Evolutionary conservation across 1,284 basidiomycete genomes (phyloP).

Genomic region (Hemileia vastatrix): DNA sequence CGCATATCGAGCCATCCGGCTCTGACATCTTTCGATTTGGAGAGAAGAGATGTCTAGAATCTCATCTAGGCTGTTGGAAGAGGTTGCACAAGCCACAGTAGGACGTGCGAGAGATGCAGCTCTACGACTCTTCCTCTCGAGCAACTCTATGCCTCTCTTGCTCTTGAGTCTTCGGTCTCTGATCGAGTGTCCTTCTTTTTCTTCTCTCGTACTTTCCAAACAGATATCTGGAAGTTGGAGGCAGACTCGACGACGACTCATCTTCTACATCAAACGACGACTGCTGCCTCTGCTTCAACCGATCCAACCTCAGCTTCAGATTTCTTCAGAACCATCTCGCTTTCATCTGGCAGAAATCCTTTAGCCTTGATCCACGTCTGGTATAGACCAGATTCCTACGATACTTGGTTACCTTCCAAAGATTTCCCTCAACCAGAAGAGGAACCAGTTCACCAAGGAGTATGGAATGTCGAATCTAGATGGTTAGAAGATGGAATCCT

Average conservation of each 20-base stretch:
- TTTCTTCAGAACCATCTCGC: constrained; percentile 41
- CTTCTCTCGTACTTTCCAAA: no score
- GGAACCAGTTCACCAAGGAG: constrained; percentile 28
- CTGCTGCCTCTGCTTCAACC: background rate
- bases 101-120: no score
- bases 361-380: constrained; percentile 42
- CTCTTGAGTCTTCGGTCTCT: no score
- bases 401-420: constrained; percentile 42
- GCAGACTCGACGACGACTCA: background rate
- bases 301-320: constrained; percentile 22
- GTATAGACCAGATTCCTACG: constrained; percentile 45
- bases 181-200: no score
- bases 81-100: no score
- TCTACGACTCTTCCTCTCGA: no score
- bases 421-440: constrained; percentile 42
- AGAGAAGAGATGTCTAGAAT: no score
- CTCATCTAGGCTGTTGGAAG: no score
- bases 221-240: no score
- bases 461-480: constrained; percentile 35
- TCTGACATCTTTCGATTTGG: no score
- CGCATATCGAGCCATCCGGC: no score
- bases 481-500: constrained; percentile 39
- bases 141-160: no score
- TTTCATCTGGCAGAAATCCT: constrained; percentile 28
- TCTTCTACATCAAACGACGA: background rate